Evolutionary conservation across 257 asterid genomes (phyloP).

Genomic region (Primulina huaijiensis): DNA sequence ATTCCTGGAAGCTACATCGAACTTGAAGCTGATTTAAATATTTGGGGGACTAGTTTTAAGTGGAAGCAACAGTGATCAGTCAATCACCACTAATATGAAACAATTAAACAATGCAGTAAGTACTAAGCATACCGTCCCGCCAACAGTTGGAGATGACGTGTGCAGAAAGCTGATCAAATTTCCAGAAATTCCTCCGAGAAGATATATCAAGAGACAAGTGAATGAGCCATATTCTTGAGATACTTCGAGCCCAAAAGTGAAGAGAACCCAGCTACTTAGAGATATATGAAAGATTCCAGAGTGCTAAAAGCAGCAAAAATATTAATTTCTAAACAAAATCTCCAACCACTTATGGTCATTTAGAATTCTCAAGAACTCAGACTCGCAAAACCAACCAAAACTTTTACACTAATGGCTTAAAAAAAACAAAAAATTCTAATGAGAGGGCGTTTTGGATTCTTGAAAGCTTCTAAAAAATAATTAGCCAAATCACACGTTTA

Average conservation of each 20-base stretch:
- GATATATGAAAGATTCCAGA: slow-evolving; percentile 66
- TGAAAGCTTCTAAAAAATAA: not conserved
- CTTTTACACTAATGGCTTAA: slow-evolving; percentile 2
- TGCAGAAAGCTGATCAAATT: slow-evolving; percentile 77
- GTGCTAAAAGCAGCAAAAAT: slow-evolving; percentile 49
- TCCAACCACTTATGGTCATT: not conserved
- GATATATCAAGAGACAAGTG: slow-evolving; percentile 60
- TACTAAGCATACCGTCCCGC: slow-evolving; percentile 62
- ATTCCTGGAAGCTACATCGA: not conserved
- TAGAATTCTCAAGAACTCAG: not conserved
- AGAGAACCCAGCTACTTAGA: slow-evolving; percentile 67
- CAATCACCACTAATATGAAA: not conserved
- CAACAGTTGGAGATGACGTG: slow-evolving; percentile 71
- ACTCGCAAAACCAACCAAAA: slow-evolving; percentile 4
- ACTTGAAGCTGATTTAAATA: not conserved
- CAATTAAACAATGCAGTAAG: not conserved
- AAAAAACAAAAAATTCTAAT: slow-evolving; percentile 11
- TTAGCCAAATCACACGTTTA: not conserved
- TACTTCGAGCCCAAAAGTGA: slow-evolving; percentile 62
- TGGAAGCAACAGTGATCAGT: not conserved
- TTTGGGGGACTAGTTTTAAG: not conserved
- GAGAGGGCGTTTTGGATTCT: not conserved
- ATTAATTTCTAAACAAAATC: not conserved
- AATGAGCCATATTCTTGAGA: slow-evolving; percentile 56
- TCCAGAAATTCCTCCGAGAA: slow-evolving; percentile 81